Evolutionary conservation across 2,329 filamentous ascomycete genomes (phyloP).

Genomic region (Ophiostoma pallidulum): DNA sequence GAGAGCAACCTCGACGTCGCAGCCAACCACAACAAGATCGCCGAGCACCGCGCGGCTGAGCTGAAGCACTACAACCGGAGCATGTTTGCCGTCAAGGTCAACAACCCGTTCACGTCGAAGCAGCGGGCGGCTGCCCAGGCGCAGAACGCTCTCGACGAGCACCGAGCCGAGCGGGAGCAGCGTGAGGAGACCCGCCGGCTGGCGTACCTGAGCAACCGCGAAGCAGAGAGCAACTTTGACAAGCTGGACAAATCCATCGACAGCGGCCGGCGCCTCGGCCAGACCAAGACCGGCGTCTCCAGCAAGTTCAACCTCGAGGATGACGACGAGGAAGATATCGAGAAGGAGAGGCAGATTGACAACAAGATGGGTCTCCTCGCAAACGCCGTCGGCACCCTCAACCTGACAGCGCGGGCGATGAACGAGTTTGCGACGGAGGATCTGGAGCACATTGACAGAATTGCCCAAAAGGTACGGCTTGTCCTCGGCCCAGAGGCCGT

Average conservation of each 20-base stretch:
- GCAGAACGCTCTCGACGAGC: conserved; percentile 57
- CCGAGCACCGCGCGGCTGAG: conserved; percentile 72
- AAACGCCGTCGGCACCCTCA: conserved; percentile 59
- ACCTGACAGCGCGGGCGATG: conserved; percentile 32
- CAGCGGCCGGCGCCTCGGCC: conserved; percentile 43
- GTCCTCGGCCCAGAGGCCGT: neutral
- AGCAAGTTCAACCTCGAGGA: conserved; percentile 19
- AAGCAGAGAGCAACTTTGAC: conserved; percentile 41
- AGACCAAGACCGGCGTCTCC: conserved; percentile 25
- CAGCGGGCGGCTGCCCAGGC: conserved; percentile 56
- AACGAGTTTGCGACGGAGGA: conserved; percentile 53
- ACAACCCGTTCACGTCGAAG: conserved; percentile 65
- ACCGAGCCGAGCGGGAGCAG: conserved; percentile 55
- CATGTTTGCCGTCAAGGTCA: conserved; percentile 81
- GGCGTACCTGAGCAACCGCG: conserved; percentile 24
- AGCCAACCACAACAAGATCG: conserved; percentile 62
- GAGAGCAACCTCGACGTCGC: conserved; percentile 77
- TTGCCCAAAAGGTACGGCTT: conserved; percentile 61
- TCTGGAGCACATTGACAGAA: conserved; percentile 62
- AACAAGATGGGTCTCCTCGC: conserved; percentile 55
- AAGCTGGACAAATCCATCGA: conserved; percentile 51
- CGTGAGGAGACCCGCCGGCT: conserved; percentile 46
- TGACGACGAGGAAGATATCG: conserved; percentile 18
- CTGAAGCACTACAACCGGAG: conserved; percentile 77
- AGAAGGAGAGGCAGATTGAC: conserved; percentile 42